These are phyloP conservation scores for Sclerotinia spermophila DNA, from an alignment of 2,329 filamentous ascomycete genomes.

Conservation along the genomic window DNA sequence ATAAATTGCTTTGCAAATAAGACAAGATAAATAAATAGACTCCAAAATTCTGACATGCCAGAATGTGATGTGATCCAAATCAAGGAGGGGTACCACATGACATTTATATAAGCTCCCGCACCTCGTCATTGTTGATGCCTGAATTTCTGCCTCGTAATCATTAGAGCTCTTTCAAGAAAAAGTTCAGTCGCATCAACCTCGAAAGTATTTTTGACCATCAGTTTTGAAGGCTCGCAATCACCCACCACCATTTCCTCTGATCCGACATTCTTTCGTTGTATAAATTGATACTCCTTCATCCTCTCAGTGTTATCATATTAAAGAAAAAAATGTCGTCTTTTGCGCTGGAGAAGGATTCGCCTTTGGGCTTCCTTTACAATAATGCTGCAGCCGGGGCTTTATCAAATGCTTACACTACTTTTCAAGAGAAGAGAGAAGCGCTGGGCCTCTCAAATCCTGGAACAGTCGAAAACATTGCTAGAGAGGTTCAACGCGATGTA, in stretches of 20 bases:
- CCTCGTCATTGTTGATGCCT: constrained; percentile 13
- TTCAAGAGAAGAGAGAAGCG: constrained; percentile 81
- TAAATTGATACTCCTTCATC: neutral
- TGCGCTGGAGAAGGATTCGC: constrained; percentile 42
- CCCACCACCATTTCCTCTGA: constrained; percentile 13
- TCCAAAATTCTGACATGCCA: neutral
- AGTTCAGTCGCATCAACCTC: constrained; percentile 21
- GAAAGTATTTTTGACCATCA: constrained; percentile 15
- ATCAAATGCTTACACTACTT: constrained; percentile 74
- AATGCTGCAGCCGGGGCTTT: constrained; percentile 70
- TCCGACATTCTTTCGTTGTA: constrained; percentile 13
- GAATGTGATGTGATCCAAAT: constrained; percentile 8
- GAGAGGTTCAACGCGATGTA: constrained; percentile 94
- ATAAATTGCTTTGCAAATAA: neutral
- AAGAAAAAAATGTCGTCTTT: constrained; percentile 32
- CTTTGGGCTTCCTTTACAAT: constrained; percentile 64
- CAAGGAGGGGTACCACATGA: neutral
- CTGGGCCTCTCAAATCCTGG: constrained; percentile 90
- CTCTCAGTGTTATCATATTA: constrained; percentile 3
- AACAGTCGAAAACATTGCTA: constrained; percentile 81
- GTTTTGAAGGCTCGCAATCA: constrained; percentile 6
- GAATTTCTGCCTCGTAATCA: neutral
- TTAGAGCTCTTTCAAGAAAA: constrained; percentile 21
- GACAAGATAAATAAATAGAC: too few relatives aligned
- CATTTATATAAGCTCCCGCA: neutral